phyloP scores from a whole-genome alignment of 495 filamentous ascomycete genomes.

The Penicillium bovifimosum region DNA sequence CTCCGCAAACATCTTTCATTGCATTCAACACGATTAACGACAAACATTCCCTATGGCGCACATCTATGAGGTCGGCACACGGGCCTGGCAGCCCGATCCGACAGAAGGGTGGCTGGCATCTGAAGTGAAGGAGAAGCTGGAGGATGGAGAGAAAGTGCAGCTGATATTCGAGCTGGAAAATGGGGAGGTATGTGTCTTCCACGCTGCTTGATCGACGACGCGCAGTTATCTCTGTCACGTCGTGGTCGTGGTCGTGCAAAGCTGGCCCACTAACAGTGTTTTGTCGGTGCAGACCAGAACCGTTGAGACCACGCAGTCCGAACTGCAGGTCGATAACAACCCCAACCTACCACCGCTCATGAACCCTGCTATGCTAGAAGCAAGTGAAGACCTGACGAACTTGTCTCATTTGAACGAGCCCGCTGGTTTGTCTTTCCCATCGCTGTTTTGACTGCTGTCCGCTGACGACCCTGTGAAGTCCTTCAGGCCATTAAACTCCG shows the following conservation, averaged over 20 bases:
- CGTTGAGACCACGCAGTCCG: constrained; percentile 74
- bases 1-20: constrained; percentile 3
- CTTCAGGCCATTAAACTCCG: constrained; percentile 95
- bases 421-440: constrained; percentile 60
- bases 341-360: constrained; percentile 78
- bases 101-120: constrained; percentile 97
- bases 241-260: too few species aligned
- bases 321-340: constrained; percentile 69
- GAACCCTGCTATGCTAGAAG: constrained; percentile 98
- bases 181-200: constrained; percentile 72
- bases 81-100: constrained; percentile 95
- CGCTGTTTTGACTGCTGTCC: not conserved
- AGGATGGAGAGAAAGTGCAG: constrained; percentile 78
- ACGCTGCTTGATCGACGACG: not conserved
- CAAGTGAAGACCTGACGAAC: constrained; percentile 96
- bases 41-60: constrained; percentile 59
- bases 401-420: constrained; percentile 97
- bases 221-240: not conserved
- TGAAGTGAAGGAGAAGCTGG: constrained; percentile 81
- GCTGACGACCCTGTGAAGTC: constrained; percentile 54
- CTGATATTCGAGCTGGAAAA: constrained; percentile 83
- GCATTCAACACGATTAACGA: constrained; percentile 9
- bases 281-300: constrained; percentile 56
- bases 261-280: constrained; percentile 19
- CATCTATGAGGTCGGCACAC: constrained; percentile 93